phyloP scores from a whole-genome alignment of 176 grass and related monocot species.

The Thalia dealbata region DNA sequence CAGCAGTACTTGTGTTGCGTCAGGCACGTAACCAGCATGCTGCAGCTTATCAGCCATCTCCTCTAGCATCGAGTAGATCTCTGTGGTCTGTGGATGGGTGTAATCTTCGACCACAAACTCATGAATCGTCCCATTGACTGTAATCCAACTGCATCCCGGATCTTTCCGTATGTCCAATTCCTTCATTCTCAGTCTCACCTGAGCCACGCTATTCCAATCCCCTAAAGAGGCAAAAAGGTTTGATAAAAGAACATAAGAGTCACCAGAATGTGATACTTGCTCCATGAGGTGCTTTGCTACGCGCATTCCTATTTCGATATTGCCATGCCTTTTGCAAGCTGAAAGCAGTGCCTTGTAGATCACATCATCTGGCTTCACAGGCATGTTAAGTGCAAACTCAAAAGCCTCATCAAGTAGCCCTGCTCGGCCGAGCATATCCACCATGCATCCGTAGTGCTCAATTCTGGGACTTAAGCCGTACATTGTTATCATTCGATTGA shows the following conservation, averaged over 20 bases:
- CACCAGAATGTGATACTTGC: not conserved
- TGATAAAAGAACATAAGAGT: constrained; percentile 10
- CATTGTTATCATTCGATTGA: not conserved
- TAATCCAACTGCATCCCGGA: constrained; percentile 24
- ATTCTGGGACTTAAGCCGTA: constrained; percentile 7
- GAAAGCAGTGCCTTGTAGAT: constrained; percentile 19
- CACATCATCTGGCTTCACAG: constrained; percentile 16
- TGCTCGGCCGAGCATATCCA: constrained; percentile 18
- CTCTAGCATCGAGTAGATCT: constrained; percentile 17
- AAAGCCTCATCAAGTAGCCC: constrained; percentile 17
- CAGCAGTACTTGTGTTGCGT: constrained; percentile 12
- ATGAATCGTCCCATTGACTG: constrained; percentile 16
- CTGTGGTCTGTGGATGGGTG: not conserved
- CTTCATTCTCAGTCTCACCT: constrained; percentile 17
- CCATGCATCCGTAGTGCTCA: constrained; percentile 17
- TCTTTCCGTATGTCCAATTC: constrained; percentile 22
- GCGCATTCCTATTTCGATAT: constrained; percentile 4
- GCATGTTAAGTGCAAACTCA: constrained; percentile 5
- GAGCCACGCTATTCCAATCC: not conserved
- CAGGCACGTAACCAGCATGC: constrained; percentile 4
- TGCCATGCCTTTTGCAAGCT: constrained; percentile 18
- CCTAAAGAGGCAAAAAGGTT: constrained; percentile 15
- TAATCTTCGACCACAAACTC: constrained; percentile 22
- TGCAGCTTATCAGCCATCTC: constrained; percentile 9
- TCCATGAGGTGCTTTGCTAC: constrained; percentile 1